Percentiles rank a stretch among this genome's conserved stretches.
Evolutionary conservation across 1,139 yeast species (phyloP).

Genomic region (Lodderomyces parapsilosis): DNA sequence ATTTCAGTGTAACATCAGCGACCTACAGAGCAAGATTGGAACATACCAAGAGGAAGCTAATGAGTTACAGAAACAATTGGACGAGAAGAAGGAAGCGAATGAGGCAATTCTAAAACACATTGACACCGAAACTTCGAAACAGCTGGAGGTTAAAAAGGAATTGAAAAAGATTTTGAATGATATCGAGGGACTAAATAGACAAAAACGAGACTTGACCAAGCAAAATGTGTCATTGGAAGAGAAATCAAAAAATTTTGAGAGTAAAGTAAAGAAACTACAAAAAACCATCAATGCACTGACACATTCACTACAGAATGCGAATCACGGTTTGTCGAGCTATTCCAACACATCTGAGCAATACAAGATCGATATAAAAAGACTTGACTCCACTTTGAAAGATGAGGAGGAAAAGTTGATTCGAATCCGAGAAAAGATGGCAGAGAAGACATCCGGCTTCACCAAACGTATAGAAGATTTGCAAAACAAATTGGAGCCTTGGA

Average conservation of each 20-base stretch:
- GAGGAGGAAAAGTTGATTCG: slow-evolving; percentile 61
- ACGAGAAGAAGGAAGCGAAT: slow-evolving; percentile 49
- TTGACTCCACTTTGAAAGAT: slow-evolving; percentile 42
- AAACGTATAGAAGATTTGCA: slow-evolving; percentile 64
- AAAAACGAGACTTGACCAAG: slow-evolving; percentile 35
- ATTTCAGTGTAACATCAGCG: slow-evolving; percentile 52
- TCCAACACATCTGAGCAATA: slow-evolving; percentile 42
- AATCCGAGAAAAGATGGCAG: slow-evolving; percentile 66
- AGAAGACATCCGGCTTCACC: slow-evolving; percentile 67
- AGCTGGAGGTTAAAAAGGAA: slow-evolving; percentile 29
- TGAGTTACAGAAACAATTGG: slow-evolving; percentile 42
- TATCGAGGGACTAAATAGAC: slow-evolving; percentile 20
- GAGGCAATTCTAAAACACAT: slow-evolving; percentile 43
- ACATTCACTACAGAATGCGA: slow-evolving; percentile 39
- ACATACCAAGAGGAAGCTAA: slow-evolving; percentile 33
- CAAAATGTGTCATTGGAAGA: slow-evolving; percentile 73
- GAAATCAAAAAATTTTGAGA: slow-evolving; percentile 60
- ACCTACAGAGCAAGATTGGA: slow-evolving; percentile 39
- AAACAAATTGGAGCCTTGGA: slow-evolving; percentile 80
- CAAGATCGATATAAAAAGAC: slow-evolving; percentile 40
- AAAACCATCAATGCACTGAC: slow-evolving; percentile 45
- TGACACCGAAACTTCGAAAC: slow-evolving; percentile 20
- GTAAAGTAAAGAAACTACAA: slow-evolving; percentile 60
- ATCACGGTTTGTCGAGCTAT: slow-evolving; percentile 46
- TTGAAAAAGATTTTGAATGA: slow-evolving; percentile 31